A percentile compares a stretch with the other conserved stretches of the same genome.
Evolutionary conservation across 2,329 filamentous ascomycete species (phyloP).

Genomic region (Knufia petricola): DNA sequence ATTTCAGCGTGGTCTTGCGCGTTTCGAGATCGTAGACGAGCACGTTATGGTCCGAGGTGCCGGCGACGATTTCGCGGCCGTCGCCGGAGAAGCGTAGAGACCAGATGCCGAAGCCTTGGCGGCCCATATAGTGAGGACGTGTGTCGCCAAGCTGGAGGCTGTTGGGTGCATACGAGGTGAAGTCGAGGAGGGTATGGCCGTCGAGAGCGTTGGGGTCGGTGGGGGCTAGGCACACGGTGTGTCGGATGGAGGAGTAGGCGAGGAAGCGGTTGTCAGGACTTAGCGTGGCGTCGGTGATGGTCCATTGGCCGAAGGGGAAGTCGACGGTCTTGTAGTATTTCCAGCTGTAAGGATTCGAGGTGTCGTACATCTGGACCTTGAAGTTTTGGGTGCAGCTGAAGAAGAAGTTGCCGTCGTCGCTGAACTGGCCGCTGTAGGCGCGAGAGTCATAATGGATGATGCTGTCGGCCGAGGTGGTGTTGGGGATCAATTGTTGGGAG

Average conservation of each 20-base stretch:
- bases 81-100: slow-evolving; percentile 88
- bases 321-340: slow-evolving; percentile 84
- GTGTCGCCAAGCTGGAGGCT: slow-evolving; percentile 8
- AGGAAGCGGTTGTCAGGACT: slow-evolving; percentile 87
- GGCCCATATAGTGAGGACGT: slow-evolving; percentile 22
- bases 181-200: slow-evolving; percentile 70
- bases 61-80: slow-evolving; percentile 80
- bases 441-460: slow-evolving; percentile 78
- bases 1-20: slow-evolving; percentile 60
- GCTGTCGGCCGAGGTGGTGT: slow-evolving; percentile 61
- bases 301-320: slow-evolving; percentile 88
- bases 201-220: slow-evolving; percentile 76
- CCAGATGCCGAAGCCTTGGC: slow-evolving; percentile 54
- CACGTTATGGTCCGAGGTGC: slow-evolving; percentile 68
- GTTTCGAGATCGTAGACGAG: slow-evolving; percentile 90
- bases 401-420: slow-evolving; percentile 94
- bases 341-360: slow-evolving; percentile 90
- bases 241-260: slow-evolving; percentile 82
- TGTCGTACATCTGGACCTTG: slow-evolving; percentile 93
- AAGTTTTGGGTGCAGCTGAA: slow-evolving; percentile 89
- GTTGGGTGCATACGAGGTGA: slow-evolving; percentile 40
- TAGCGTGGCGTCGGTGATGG: slow-evolving; percentile 83
- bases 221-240: slow-evolving; percentile 71
- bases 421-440: slow-evolving; percentile 94
- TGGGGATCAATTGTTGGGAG: slow-evolving; percentile 64